Percentiles rank a stretch among this genome's conserved stretches.
phyloP scores from a whole-genome alignment of 2,329 filamentous ascomycete species.

The Trichophyton verrucosum region DNA sequence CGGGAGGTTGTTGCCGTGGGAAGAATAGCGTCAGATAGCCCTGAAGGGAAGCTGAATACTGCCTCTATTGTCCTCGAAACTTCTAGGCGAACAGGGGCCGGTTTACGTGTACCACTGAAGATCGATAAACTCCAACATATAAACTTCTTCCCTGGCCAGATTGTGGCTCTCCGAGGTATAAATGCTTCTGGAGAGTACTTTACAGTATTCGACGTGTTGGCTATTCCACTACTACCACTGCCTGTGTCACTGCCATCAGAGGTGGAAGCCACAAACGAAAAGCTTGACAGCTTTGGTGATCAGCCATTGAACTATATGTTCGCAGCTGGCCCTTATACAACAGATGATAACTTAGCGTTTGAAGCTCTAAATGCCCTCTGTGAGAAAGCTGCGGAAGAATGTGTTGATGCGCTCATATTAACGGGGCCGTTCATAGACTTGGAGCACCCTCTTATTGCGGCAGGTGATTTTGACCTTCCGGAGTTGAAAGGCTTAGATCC shows the following conservation, averaged over 20 bases:
- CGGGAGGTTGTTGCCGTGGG: slow-evolving; percentile 82
- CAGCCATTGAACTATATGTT: slow-evolving; percentile 64
- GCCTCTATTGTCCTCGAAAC: slow-evolving; percentile 81
- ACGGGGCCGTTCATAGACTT: slow-evolving; percentile 81
- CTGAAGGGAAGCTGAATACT: slow-evolving; percentile 74
- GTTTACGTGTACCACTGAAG: slow-evolving; percentile 67
- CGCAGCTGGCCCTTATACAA: slow-evolving; percentile 78
- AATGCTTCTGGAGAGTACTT: slow-evolving; percentile 82
- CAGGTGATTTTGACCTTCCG: slow-evolving; percentile 65
- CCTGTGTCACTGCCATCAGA: slow-evolving; percentile 57
- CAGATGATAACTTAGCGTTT: slow-evolving; percentile 84
- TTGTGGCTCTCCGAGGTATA: slow-evolving; percentile 73
- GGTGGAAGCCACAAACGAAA: slow-evolving; percentile 56
- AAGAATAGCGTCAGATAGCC: slow-evolving; percentile 74
- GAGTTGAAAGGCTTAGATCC: slow-evolving; percentile 55
- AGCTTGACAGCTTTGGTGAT: slow-evolving; percentile 52
- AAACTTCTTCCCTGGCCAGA: slow-evolving; percentile 88
- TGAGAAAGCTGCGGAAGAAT: slow-evolving; percentile 58
- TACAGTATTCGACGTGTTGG: slow-evolving; percentile 61
- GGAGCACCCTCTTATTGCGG: slow-evolving; percentile 77
- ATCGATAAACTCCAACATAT: slow-evolving; percentile 56
- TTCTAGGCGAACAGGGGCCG: slow-evolving; percentile 70
- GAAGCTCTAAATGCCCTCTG: slow-evolving; percentile 76
- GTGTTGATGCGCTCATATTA: slow-evolving; percentile 67
- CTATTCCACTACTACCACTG: slow-evolving; percentile 59